These are phyloP conservation scores for Phytophthora citricola DNA, from an alignment of 352 stramenopile genomes.

Conservation along the genomic window DNA sequence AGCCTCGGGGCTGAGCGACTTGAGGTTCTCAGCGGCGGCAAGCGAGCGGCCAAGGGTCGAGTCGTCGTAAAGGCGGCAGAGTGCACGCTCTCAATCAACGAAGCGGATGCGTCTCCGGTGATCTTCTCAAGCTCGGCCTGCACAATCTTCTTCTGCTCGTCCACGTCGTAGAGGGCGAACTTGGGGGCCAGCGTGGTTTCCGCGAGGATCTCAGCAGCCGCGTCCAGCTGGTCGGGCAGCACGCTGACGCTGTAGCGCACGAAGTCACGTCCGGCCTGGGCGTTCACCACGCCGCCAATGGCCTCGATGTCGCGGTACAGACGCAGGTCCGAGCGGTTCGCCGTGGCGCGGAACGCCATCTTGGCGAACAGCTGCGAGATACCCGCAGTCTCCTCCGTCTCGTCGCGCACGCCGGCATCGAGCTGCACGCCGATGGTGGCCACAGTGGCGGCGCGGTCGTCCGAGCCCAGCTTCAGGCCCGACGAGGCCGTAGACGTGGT, in stretches of 20 bases:
- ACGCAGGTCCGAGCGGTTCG: conserved; percentile 76
- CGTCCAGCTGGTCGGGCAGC: conserved; percentile 69
- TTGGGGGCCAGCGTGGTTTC: conserved; percentile 81
- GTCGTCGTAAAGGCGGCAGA: conserved; percentile 84
- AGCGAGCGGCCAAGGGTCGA: conserved; percentile 66
- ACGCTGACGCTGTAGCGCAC: conserved; percentile 84
- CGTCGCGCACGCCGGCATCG: conserved; percentile 61
- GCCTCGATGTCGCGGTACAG: conserved; percentile 86
- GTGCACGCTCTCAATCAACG: conserved; percentile 69
- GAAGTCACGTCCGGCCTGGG: conserved; percentile 71
- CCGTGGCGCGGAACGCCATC: conserved; percentile 85
- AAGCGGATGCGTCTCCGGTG: conserved; percentile 43
- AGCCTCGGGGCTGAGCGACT: conserved; percentile 49
- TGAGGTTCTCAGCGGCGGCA: conserved; percentile 62
- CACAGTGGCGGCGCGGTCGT: conserved; percentile 54
- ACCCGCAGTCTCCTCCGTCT: conserved; percentile 76
- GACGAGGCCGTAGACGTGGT: conserved; percentile 50
- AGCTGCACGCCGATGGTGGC: conserved; percentile 76
- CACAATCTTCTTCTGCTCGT: conserved; percentile 75
- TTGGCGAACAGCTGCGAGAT: conserved; percentile 83
- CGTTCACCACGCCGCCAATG: conserved; percentile 72
- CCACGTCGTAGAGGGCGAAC: conserved; percentile 83
- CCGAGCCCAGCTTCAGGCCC: conserved; percentile 69
- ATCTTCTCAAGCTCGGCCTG: conserved; percentile 59
- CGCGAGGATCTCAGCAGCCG: conserved; percentile 74